Evolutionary conservation across 441 rosid species (phyloP), one percentile per base, ranked within the genome.

Genomic region (Melastoma candidum): DNA sequence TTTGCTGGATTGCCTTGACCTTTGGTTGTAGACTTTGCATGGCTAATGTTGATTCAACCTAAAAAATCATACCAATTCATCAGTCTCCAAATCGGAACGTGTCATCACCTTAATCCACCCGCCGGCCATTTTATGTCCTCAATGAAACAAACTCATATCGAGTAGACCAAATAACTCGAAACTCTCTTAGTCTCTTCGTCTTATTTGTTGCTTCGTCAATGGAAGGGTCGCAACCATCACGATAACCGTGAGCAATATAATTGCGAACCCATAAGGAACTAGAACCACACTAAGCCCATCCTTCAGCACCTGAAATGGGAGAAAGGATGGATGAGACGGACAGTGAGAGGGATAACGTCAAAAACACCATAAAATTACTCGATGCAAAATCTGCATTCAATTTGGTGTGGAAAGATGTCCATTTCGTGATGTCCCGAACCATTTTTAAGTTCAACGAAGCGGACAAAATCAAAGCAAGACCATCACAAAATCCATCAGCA

Each of bases 21-120:
- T 92, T 85, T 2, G 96, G 98, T 69, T 92, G 95, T 66, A 92
- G 95, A 63, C 87, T 92, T 72, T 92, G 98, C 96, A 92, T 92
- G 36, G 96, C 96, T 7, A 92, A 55, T 2, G 98, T 85, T 45
- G 98, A 92, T 74, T 92, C 98, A 52, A 87, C 98, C 98, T 85
- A 32, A 32, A 32, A 32, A 32, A 32, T 32, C 7, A 6, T 4
- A 4, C 8, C 41, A 4, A 32, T 32, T 8, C 7, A 8, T 4
- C 41, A 32, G 8, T 32, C 41, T 8, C 7, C 41, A 32, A 32
- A 32, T 32, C 41, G 8, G 8, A 32, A 32, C 41, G 7, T 8
- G 6, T 32, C 41, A 32, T 32, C 7, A 4, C 41, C 8, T 32
- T 32, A 8, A 32, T 32, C 8, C 5, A 32, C 8, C 41, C 41